Evolutionary conservation across 345 rosid genomes (phyloP).

Genomic region (Heritiera littoralis): DNA sequence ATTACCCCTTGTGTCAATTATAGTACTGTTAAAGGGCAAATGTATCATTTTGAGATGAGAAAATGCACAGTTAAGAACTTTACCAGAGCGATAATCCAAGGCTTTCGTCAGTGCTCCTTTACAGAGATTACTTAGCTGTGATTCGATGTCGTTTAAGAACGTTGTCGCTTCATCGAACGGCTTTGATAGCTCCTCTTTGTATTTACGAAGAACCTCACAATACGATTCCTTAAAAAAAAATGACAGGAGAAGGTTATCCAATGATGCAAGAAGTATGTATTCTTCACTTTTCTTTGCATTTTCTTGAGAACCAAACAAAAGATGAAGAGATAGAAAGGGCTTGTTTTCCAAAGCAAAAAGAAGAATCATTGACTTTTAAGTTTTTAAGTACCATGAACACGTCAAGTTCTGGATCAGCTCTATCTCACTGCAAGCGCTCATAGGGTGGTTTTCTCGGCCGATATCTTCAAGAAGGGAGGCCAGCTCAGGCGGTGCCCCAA

Average conservation of each 20-base stretch:
- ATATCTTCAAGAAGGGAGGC: slow-evolving; percentile 54
- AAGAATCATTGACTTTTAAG: not conserved
- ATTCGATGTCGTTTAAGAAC: slow-evolving; percentile 61
- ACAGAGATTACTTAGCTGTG: slow-evolving; percentile 58
- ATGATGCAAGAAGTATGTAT: not conserved
- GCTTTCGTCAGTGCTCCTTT: slow-evolving; percentile 36
- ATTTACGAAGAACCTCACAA: slow-evolving; percentile 54
- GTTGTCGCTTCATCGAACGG: slow-evolving; percentile 59
- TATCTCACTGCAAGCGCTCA: slow-evolving; percentile 28
- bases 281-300: not conserved
- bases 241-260: not conserved
- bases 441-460: slow-evolving; percentile 34
- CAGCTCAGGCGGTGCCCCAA: slow-evolving; percentile 62
- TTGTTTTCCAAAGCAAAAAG: not conserved
- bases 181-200: slow-evolving; percentile 63
- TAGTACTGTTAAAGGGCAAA: not conserved
- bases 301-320: slow-evolving; percentile 18
- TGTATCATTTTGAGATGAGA: not conserved
- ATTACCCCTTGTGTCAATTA: not conserved
- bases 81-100: slow-evolving; percentile 44
- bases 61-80: slow-evolving; percentile 12
- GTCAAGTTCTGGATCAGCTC: slow-evolving; percentile 70
- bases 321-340: not conserved
- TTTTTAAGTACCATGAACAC: slow-evolving; percentile 56
- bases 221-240: slow-evolving; percentile 51